Evolutionary conservation across 352 stramenopile species (phyloP), one percentile per base, ranked within the genome.

Genomic region (Globisporangium canariense): DNA sequence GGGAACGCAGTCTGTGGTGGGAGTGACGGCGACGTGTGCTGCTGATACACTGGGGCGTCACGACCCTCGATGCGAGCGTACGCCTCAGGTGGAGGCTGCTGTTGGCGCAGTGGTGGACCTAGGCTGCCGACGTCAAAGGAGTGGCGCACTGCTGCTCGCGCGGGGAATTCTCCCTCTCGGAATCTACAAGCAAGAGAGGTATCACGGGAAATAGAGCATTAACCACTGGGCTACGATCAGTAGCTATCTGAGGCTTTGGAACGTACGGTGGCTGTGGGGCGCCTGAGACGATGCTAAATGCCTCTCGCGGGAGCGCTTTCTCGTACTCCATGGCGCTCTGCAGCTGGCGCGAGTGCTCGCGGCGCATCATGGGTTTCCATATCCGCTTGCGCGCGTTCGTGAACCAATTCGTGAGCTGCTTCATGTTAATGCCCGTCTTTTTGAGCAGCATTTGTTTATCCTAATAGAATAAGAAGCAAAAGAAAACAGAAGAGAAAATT

Each of bases 321-420:
- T 93, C 83, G 28, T 81, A 88, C 65, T 92, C 83, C 58, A 90
- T 83, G 3, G 77, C 81, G 11, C 66, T 89, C 65, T 93, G 83
- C 38, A 94, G 49, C 66, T 94, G 83, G 0, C 82, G 79, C 50
- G 85, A 91, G 71, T 93, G 83, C 57, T 94, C 82, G 22, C 85
- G 83, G 7, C 83, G 81, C 84, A 93, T 95, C 84, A 95, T 93
- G 51, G 88, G 88, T 56, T 94, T 94, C 88, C 88, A 96, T 57
- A 96, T 93, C 53, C 88, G 85, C 60, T 96, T 96, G 43, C 88
- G 81, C 1, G 85, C 87, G 68, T 96, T 96, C 11, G 88, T 96
- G 60, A 96, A 95, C 88, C 88, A 96, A 58, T 96, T 94, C 3
- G 88, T 96, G 51, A 96, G 83, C 73, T 96, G 88, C 71, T 94